Evolutionary conservation across 129 eudicot genomes (phyloP), one percentile per base, ranked within the genome.

Genomic region (Silybum marianum): DNA sequence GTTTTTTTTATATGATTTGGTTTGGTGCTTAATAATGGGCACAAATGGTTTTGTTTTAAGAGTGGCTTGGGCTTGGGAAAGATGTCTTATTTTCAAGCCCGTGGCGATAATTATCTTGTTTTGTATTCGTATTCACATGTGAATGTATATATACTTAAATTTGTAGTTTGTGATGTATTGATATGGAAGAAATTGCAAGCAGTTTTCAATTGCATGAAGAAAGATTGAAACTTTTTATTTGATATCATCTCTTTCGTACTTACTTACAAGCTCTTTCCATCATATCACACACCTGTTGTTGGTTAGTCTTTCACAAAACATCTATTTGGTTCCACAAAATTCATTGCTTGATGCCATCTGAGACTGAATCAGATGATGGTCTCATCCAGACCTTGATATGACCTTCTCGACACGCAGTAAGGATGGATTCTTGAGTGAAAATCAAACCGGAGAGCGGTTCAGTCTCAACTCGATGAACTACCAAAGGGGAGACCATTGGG

Each of bases 401-500:
- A 4, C 98, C 98, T 78, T 95, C 98, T 26, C 98, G 88, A 76
- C 92, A 89, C 6, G 85, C 87, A 0, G 97, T 90, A 14, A 95
- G 92, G 63, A 92, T 81, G 10, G 92, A 90, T 19, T 92, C 92
- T 28, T 77, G 96, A 25, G 97, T 90, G 78, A 95, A 95, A n/a
- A 89, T 78, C 81, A 95, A 54, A 69, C 92, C 93, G 5, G 98
- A 92, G 30, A 95, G 93, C 22, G 98, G 97, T 42, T 95, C 96
- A 0, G 94, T 87, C 84, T 95, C 94, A 7, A 92, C 96, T 23
- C 96, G 93, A 72, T 92, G 97, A 69, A 89, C 91, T 11, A 89
- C 94, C 28, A 95, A 75, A 7, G 98, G 98, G n/a, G 98, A 89
- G 14, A 95, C 90, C 88, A 92, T 95, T 38, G 98, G 98, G 23